phyloP scores from a whole-genome alignment of 148 eudicot genomes.

The Camellia japonica region DNA sequence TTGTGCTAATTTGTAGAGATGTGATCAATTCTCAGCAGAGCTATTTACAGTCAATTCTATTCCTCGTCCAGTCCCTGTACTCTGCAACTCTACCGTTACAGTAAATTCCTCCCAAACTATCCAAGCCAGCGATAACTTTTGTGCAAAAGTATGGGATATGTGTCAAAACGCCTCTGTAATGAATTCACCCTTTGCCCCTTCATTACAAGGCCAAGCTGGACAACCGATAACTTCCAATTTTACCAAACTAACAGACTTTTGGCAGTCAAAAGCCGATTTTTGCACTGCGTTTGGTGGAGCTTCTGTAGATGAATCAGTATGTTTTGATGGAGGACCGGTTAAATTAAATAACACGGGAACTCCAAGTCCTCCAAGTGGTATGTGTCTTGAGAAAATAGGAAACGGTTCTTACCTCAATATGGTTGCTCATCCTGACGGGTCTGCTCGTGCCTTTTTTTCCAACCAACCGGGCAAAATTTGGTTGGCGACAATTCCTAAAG shows the following conservation, averaged over 20 bases:
- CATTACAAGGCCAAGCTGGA: slow-evolving; percentile 47
- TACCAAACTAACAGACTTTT: slow-evolving; percentile 52
- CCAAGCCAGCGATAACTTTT: slow-evolving; percentile 46
- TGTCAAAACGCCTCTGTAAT: slow-evolving; percentile 62
- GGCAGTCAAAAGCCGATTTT: slow-evolving; percentile 64
- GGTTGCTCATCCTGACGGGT: slow-evolving; percentile 82
- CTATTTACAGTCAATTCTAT: slow-evolving; percentile 39
- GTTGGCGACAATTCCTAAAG: slow-evolving; percentile 59
- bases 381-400: slow-evolving; percentile 81
- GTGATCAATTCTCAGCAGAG: slow-evolving; percentile 61
- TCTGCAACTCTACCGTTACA: slow-evolving; percentile 62
- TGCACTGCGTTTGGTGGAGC: slow-evolving; percentile 68
- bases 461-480: slow-evolving; percentile 70
- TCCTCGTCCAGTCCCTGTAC: slow-evolving; percentile 50
- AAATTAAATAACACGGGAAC: slow-evolving; percentile 35
- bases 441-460: slow-evolving; percentile 72
- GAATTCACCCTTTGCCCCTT: slow-evolving; percentile 64
- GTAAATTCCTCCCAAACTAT: slow-evolving; percentile 41
- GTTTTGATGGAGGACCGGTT: slow-evolving; percentile 58
- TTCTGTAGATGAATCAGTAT: slow-evolving; percentile 45
- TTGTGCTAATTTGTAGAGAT: slow-evolving; percentile 45
- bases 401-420: slow-evolving; percentile 75
- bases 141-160: slow-evolving; percentile 71
- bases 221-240: slow-evolving; percentile 31
- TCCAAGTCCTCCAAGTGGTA: slow-evolving; percentile 43